Conservation (phyloP, 805 yeast genomes). For the Maudiozyma bulderi region DNA sequence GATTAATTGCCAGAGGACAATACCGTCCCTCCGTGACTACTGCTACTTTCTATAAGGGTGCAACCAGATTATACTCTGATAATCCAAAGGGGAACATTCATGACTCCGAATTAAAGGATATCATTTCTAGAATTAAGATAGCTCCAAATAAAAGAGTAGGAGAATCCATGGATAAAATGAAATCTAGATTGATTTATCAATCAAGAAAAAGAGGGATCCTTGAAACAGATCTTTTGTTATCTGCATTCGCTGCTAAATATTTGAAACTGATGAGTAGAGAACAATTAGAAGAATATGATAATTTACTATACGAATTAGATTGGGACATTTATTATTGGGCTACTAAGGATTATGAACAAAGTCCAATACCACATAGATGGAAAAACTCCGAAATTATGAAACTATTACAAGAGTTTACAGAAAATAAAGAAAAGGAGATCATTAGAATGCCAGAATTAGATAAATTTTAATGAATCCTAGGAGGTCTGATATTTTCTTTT, state of each 20-base stretch:
- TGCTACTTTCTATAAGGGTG: background rate
- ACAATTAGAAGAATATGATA: constrained; percentile 78
- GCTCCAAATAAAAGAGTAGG: constrained; percentile 70
- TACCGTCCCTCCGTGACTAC: background rate
- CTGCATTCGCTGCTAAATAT: constrained; percentile 75
- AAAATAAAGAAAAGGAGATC: constrained; percentile 60
- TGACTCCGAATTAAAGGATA: constrained; percentile 20
- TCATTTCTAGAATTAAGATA: constrained; percentile 46
- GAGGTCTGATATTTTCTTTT: background rate
- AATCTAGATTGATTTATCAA: constrained; percentile 86
- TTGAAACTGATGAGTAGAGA: constrained; percentile 47
- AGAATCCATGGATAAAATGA: constrained; percentile 62
- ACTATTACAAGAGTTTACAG: constrained; percentile 61
- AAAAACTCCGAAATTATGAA: constrained; percentile 52
- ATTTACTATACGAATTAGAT: constrained; percentile 83
- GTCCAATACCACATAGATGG: constrained; percentile 87
- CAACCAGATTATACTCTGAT: background rate
- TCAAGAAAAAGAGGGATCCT: constrained; percentile 90
- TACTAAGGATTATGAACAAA: constrained; percentile 66
- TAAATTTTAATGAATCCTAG: constrained; percentile 10
- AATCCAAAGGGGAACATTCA: constrained; percentile 1
- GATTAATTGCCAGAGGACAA: background rate
- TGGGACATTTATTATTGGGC: constrained; percentile 99
- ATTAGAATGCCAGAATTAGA: constrained; percentile 76
- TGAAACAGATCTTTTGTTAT: constrained; percentile 79